These are phyloP conservation scores for Cutaneotrichosporon spelunceum DNA, from an alignment of 1,284 basidiomycete genomes.

Conservation along the genomic window DNA sequence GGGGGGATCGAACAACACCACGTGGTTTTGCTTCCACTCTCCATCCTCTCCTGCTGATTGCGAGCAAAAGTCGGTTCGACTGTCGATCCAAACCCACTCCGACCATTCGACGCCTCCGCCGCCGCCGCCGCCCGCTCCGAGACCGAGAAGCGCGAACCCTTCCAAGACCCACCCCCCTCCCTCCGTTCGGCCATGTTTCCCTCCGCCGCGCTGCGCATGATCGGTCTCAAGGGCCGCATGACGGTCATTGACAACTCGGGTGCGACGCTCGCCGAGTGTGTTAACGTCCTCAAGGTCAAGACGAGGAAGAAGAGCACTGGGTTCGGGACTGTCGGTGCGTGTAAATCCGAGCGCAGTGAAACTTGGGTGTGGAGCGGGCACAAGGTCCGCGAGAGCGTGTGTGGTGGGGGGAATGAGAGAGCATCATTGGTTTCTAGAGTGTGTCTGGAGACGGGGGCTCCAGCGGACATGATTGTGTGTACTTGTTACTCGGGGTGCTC, in stretches of 20 bases:
- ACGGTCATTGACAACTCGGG: constrained; percentile 99
- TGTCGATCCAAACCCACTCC: neutral
- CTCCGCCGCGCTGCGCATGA: constrained; percentile 58
- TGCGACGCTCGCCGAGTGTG: constrained; percentile 89
- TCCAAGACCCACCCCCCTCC: neutral
- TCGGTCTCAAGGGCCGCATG: constrained; percentile 85
- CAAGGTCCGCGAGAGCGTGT: no score
- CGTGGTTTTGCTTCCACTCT: constrained; percentile 11
- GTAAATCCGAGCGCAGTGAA: neutral
- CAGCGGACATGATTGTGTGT: no score
- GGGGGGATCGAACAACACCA: neutral
- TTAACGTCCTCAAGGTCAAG: constrained; percentile 95
- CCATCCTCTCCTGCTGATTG: neutral
- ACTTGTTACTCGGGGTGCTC: no score
- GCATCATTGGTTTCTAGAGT: no score
- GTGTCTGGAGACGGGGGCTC: no score
- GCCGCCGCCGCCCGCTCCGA: neutral
- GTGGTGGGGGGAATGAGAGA: no score
- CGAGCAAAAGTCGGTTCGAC: constrained; percentile 11
- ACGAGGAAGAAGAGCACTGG: constrained; percentile 59
- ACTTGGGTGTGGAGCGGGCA: neutral
- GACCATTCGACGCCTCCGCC: neutral
- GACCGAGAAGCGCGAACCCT: neutral
- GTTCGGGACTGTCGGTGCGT: constrained; percentile 62
- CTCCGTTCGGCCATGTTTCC: neutral